phyloP scores from a whole-genome alignment of 208 protist species.

The Novymonas esmeraldas region DNA sequence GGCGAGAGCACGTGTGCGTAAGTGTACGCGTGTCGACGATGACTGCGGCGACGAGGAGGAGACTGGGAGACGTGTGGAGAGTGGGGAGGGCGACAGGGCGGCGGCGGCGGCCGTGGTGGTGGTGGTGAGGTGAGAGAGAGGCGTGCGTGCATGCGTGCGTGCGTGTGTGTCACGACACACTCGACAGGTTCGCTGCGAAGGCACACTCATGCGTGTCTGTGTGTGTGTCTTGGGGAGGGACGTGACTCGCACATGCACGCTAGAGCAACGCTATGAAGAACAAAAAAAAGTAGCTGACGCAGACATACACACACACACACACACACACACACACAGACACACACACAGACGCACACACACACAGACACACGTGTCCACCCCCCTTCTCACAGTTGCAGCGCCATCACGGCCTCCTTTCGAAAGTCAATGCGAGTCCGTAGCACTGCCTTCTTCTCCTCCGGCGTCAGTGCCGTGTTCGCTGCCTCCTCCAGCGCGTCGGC shows the following conservation, averaged over 20 bases:
- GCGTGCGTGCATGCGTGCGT: background rate
- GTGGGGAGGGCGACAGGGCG: too few species aligned
- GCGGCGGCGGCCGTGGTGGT: background rate
- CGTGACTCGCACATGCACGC: background rate
- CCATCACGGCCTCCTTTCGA: conserved; percentile 55
- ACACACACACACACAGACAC: background rate
- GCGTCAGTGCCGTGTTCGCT: conserved; percentile 59
- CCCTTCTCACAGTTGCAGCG: conserved; percentile 45
- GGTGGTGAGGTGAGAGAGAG: background rate
- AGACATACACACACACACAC: background rate
- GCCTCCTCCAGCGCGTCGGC: conserved; percentile 69
- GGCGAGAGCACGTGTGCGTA: too few species aligned
- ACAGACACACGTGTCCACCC: background rate
- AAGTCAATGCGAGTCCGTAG: conserved; percentile 74
- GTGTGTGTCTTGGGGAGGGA: background rate
- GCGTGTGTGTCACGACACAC: background rate
- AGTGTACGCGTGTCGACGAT: too few species aligned
- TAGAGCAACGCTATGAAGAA: background rate
- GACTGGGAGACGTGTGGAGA: too few species aligned
- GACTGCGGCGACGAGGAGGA: too few species aligned
- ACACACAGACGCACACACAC: background rate
- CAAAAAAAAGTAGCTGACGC: background rate
- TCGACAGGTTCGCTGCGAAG: too few species aligned
- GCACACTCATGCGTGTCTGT: background rate
- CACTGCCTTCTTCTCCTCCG: conserved; percentile 73